Evolutionary conservation across 2,329 filamentous ascomycete genomes (phyloP).

Genomic region (Verruconis gallopava): DNA sequence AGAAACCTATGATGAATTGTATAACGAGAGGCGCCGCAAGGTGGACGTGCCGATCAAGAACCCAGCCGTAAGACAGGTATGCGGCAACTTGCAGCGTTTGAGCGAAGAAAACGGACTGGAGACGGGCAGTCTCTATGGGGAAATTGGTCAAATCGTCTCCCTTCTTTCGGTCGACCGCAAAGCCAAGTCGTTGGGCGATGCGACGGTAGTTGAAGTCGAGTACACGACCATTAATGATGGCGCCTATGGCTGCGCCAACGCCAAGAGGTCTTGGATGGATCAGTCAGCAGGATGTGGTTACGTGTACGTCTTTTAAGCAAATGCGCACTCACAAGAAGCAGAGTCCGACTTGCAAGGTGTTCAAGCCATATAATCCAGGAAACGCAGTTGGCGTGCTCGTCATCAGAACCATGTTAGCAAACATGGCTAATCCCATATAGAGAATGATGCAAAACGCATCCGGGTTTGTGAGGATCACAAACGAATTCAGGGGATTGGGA

Average conservation of each 20-base stretch:
- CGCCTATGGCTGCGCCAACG: slow-evolving; percentile 24
- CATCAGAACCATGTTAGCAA: slow-evolving; percentile 34
- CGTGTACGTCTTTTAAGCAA: too few species aligned
- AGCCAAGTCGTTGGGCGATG: slow-evolving; percentile 32
- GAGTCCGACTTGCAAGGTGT: slow-evolving; percentile 33
- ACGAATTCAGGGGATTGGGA: slow-evolving; percentile 31
- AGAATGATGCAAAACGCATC: slow-evolving; percentile 26
- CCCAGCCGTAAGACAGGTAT: neutral
- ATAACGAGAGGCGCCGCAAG: neutral
- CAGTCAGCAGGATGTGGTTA: too few species aligned
- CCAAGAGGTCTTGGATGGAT: too few species aligned
- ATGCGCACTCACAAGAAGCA: too few species aligned
- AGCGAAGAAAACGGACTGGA: neutral
- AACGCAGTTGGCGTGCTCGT: slow-evolving; percentile 35
- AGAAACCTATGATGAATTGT: neutral
- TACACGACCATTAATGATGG: slow-evolving; percentile 38
- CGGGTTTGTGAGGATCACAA: slow-evolving; percentile 27
- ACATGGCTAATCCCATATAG: slow-evolving; percentile 29
- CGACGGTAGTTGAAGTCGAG: slow-evolving; percentile 64
- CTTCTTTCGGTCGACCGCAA: neutral
- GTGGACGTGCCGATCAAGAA: neutral
- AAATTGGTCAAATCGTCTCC: neutral
- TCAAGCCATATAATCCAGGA: slow-evolving; percentile 32
- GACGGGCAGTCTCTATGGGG: neutral
- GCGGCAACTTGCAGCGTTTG: neutral